These are phyloP conservation scores for Ophiostoma angusticollis DNA, from an alignment of 2,329 filamentous ascomycete genomes.

Conservation along the genomic window DNA sequence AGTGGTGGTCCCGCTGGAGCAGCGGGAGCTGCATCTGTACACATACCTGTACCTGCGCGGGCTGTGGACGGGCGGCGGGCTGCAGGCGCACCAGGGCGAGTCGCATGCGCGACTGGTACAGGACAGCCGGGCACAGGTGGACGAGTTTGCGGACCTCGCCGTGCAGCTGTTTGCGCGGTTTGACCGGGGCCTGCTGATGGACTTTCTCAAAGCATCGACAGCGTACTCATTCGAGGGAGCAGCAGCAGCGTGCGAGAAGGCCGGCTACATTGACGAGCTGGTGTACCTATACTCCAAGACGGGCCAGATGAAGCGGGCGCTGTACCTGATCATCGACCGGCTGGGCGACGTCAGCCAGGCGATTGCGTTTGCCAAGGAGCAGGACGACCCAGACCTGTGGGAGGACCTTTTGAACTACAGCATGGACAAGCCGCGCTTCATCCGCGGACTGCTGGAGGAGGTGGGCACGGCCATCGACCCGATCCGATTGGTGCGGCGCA, in stretches of 20 bases:
- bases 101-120: slow-evolving; percentile 43
- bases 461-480: slow-evolving; percentile 90
- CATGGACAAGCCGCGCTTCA: slow-evolving; percentile 96
- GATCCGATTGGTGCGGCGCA: slow-evolving; percentile 76
- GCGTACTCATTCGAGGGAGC: slow-evolving; percentile 79
- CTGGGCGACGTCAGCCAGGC: slow-evolving; percentile 83
- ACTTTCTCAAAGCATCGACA: slow-evolving; percentile 73
- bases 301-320: slow-evolving; percentile 79
- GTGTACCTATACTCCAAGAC: slow-evolving; percentile 93
- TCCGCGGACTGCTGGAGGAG: slow-evolving; percentile 80
- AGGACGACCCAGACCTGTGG: slow-evolving; percentile 87
- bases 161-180: slow-evolving; percentile 78
- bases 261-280: slow-evolving; percentile 79
- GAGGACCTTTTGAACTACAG: slow-evolving; percentile 87
- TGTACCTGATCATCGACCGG: slow-evolving; percentile 90
- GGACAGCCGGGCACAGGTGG: slow-evolving; percentile 57
- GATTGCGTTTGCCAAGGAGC: slow-evolving; percentile 87
- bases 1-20: slow-evolving; percentile 66
- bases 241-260: slow-evolving; percentile 64
- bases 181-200: slow-evolving; percentile 68
- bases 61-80: slow-evolving; percentile 67
- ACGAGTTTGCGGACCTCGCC: slow-evolving; percentile 76
- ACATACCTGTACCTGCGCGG: slow-evolving; percentile 85
- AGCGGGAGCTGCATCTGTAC: slow-evolving; percentile 56
- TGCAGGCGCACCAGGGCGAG: slow-evolving; percentile 39